These are phyloP conservation scores for Prunella vulgaris DNA, from an alignment of 257 asterid species.

Conservation along the genomic window DNA sequence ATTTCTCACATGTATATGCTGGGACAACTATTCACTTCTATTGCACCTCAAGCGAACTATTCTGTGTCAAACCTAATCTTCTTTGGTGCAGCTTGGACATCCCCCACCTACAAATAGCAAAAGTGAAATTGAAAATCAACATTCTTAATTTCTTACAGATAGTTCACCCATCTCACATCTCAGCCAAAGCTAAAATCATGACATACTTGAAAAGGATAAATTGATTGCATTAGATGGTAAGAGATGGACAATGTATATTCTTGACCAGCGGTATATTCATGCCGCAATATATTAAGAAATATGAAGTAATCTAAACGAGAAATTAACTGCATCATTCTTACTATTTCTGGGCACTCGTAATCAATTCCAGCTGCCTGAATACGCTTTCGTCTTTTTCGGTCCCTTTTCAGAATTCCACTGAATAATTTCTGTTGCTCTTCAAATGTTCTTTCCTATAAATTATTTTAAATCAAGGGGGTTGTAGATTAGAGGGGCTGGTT, in stretches of 20 bases:
- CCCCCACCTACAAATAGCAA: constrained; percentile 52
- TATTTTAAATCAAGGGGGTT: background rate
- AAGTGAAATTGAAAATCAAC: background rate
- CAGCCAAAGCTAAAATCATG: background rate
- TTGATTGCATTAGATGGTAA: background rate
- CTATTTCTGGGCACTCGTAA: constrained; percentile 78
- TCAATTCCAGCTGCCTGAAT: constrained; percentile 87
- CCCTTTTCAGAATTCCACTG: constrained; percentile 54
- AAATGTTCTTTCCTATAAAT: constrained; percentile 61
- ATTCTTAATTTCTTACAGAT: background rate
- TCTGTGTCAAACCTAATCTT: constrained; percentile 61
- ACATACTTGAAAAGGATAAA: background rate
- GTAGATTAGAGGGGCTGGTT: background rate
- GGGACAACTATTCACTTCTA: background rate
- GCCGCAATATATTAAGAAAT: background rate
- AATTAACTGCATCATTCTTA: constrained; percentile 30
- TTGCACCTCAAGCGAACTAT: no score
- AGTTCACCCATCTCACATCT: background rate
- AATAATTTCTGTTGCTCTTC: constrained; percentile 66
- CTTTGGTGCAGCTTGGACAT: constrained; percentile 57
- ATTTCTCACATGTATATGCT: background rate
- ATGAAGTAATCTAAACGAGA: background rate
- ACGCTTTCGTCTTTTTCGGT: constrained; percentile 60
- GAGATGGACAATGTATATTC: background rate
- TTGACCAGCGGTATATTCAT: background rate